Evolutionary conservation across 768 basidiomycete species (phyloP).

Genomic region (Tephrocybe sp.): DNA sequence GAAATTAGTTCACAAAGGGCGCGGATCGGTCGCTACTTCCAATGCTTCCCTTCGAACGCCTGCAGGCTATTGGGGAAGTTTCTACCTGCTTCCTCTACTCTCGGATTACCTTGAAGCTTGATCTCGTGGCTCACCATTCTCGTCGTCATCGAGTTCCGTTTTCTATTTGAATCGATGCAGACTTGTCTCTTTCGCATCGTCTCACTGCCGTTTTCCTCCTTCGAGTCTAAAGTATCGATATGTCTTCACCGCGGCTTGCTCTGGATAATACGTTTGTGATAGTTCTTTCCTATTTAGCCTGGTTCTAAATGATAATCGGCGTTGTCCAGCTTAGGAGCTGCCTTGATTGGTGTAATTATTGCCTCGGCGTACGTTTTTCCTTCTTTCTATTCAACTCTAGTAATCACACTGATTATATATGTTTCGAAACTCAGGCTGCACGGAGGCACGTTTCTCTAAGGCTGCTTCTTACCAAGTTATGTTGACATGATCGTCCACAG

Average conservation of each 20-base stretch:
- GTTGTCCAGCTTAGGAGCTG: slow-evolving; percentile 44
- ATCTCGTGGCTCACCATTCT: slow-evolving; percentile 8
- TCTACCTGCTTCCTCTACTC: slow-evolving; percentile 7
- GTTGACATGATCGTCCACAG: slow-evolving; percentile 25
- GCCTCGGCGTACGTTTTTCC: slow-evolving; percentile 44
- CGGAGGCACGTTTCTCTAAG: slow-evolving; percentile 37
- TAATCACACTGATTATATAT: neutral
- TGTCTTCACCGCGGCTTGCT: slow-evolving; percentile 13
- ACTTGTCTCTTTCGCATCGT: slow-evolving; percentile 5
- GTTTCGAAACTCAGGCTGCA: slow-evolving; percentile 36
- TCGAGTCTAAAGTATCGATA: neutral
- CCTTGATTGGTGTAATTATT: slow-evolving; percentile 48
- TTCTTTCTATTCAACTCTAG: neutral
- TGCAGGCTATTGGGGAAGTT: slow-evolving; percentile 12
- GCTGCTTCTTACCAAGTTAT: neutral
- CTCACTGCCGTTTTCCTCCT: slow-evolving; percentile 1
- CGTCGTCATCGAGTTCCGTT: slow-evolving; percentile 7
- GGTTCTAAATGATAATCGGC: neutral
- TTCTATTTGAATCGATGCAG: slow-evolving; percentile 10
- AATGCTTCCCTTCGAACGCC: slow-evolving; percentile 13
- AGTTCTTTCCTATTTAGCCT: neutral
- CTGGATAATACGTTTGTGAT: slow-evolving; percentile 22
- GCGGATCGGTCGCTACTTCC: slow-evolving; percentile 22
- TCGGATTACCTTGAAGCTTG: slow-evolving; percentile 4
- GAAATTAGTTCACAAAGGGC: slow-evolving; percentile 11